Evolutionary conservation across 2,329 filamentous ascomycete species (phyloP).

Genomic region (Cryphonectria nitschkei): DNA sequence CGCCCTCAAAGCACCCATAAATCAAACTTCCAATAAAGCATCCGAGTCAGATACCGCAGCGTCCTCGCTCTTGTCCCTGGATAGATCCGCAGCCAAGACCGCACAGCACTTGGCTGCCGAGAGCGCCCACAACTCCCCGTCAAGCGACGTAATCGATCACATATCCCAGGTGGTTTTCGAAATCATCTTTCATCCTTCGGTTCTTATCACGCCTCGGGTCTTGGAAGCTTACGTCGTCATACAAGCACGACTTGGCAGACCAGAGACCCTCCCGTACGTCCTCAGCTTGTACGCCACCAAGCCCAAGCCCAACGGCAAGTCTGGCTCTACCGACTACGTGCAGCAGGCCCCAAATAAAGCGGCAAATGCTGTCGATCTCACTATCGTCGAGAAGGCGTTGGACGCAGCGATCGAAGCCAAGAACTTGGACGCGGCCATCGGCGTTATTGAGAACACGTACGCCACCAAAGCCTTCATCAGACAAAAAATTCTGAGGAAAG

Average conservation of each 20-base stretch:
- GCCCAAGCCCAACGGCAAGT: constrained; percentile 66
- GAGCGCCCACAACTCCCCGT: constrained; percentile 31
- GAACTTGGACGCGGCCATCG: constrained; percentile 77
- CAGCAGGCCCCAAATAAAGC: constrained; percentile 69
- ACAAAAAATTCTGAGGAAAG: constrained; percentile 68
- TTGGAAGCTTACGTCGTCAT: constrained; percentile 76
- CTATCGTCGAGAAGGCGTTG: constrained; percentile 73
- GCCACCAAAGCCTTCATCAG: constrained; percentile 67
- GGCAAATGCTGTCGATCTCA: constrained; percentile 72
- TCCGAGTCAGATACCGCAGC: constrained; percentile 50
- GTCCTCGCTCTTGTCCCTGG: constrained; percentile 57
- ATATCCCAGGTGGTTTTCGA: constrained; percentile 67
- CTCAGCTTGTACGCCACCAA: constrained; percentile 86
- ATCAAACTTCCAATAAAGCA: constrained; percentile 46
- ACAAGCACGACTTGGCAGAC: constrained; percentile 72
- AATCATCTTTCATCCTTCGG: constrained; percentile 72
- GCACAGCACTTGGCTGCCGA: constrained; percentile 19
- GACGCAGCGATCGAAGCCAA: constrained; percentile 78
- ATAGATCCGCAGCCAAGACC: constrained; percentile 23
- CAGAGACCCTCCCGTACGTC: constrained; percentile 77
- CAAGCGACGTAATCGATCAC: constrained; percentile 52
- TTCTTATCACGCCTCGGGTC: constrained; percentile 77
- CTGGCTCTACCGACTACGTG: constrained; percentile 62
- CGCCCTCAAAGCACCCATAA: constrained; percentile 40
- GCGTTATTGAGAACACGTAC: constrained; percentile 73